Percentiles rank a stretch among this genome's conserved stretches.
These are phyloP conservation scores for Hanseniaspora valbyensis DNA, from an alignment of 805 yeast genomes.

Conservation along the genomic window DNA sequence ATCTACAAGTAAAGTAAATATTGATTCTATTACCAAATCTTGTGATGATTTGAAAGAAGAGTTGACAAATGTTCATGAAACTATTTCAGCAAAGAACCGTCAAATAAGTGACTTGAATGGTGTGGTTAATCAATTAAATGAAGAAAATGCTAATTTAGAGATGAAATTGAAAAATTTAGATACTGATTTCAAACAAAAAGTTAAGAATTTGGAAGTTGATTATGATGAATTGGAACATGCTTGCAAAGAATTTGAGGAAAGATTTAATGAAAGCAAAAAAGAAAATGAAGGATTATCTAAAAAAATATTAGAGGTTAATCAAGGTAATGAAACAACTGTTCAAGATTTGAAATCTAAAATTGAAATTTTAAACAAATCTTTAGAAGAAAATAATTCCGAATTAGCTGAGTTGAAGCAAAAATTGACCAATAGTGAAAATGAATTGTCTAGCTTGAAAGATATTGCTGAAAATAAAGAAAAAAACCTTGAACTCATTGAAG, in stretches of 20 bases:
- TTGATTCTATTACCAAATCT: not conserved
- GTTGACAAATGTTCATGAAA: not conserved
- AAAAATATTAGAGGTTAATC: conserved; percentile 26
- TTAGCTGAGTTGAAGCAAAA: conserved; percentile 21
- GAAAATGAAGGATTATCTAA: not conserved
- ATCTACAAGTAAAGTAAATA: not conserved
- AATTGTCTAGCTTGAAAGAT: conserved; percentile 1
- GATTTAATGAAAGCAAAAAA: conserved; percentile 16
- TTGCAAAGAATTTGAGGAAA: conserved; percentile 32
- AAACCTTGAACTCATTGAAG: not conserved
- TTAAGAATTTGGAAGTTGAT: conserved; percentile 12
- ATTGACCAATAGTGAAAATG: conserved; percentile 18
- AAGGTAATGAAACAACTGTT: conserved; percentile 37
- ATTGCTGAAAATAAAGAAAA: not conserved
- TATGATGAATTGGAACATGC: conserved; percentile 24
- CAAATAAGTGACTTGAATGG: not conserved
- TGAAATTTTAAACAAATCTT: conserved; percentile 45
- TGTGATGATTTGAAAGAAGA: not conserved
- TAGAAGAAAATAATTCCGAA: conserved; percentile 26
- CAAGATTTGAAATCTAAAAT: conserved; percentile 48
- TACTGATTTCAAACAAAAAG: conserved; percentile 19
- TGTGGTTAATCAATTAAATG: not conserved
- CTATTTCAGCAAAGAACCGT: not conserved
- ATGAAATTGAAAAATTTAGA: conserved; percentile 20
- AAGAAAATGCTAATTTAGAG: conserved; percentile 21